Percentiles rank a stretch among this genome's conserved stretches.
phyloP scores from a whole-genome alignment of 2,329 filamentous ascomycete genomes.

The Colletotrichum limetticola region DNA sequence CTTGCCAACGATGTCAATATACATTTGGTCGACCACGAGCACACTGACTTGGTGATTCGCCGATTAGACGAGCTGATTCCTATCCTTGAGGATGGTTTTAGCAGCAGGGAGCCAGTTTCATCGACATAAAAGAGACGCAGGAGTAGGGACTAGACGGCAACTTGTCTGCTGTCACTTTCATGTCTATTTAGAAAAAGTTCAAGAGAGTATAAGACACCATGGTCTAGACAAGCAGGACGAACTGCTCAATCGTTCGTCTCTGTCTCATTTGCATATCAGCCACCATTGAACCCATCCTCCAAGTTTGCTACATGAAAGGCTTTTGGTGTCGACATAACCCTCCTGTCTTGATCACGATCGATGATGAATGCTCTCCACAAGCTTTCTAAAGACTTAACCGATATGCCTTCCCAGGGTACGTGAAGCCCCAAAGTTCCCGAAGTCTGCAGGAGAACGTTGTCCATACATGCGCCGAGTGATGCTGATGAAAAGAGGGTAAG shows the following conservation, averaged over 20 bases:
- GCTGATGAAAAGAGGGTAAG: constrained; percentile 17
- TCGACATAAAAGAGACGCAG: background rate
- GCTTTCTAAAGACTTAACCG: constrained; percentile 9
- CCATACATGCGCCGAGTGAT: constrained; percentile 28
- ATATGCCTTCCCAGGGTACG: background rate
- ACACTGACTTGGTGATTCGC: constrained; percentile 80
- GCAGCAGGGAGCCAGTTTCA: constrained; percentile 41
- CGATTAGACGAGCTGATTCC: constrained; percentile 80
- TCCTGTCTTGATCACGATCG: background rate
- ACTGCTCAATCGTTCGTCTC: constrained; percentile 28
- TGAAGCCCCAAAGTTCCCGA: background rate
- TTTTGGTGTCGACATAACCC: constrained; percentile 9
- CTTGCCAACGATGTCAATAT: constrained; percentile 85
- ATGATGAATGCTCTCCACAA: constrained; percentile 27
- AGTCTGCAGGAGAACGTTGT: constrained; percentile 7
- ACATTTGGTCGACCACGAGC: constrained; percentile 74
- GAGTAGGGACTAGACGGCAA: too few relatives aligned
- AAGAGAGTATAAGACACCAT: background rate
- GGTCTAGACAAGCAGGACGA: background rate
- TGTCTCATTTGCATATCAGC: constrained; percentile 32
- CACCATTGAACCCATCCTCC: constrained; percentile 31
- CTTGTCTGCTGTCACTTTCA: background rate
- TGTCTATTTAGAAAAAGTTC: background rate
- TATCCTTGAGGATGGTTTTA: constrained; percentile 80
- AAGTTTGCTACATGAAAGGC: constrained; percentile 10